Evolutionary conservation across 805 yeast genomes (phyloP).

Genomic region (Jamesozyma lodderae): DNA sequence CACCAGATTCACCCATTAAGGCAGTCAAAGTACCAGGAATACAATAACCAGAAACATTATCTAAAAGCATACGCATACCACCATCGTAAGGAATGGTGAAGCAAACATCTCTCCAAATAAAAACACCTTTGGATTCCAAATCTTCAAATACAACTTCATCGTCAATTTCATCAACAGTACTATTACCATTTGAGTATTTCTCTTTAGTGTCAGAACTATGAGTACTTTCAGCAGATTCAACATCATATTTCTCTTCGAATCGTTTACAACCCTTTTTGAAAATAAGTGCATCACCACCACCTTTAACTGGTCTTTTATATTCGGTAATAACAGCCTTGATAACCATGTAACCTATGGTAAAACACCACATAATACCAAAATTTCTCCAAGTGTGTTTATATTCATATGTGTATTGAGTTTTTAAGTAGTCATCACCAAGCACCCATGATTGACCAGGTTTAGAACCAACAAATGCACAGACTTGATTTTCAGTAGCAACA

Average conservation of each 20-base stretch:
- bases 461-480: slow-evolving; percentile 59
- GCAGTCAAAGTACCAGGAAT: slow-evolving; percentile 72
- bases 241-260: slow-evolving; percentile 9
- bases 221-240: slow-evolving; percentile 13
- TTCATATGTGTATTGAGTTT: slow-evolving; percentile 39
- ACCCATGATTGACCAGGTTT: slow-evolving; percentile 44
- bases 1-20: slow-evolving; percentile 65
- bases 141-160: slow-evolving; percentile 10
- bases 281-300: slow-evolving; percentile 36
- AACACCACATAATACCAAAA: slow-evolving; percentile 57
- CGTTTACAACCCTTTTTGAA: slow-evolving; percentile 42
- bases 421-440: slow-evolving; percentile 51
- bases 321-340: slow-evolving; percentile 21
- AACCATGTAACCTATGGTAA: slow-evolving; percentile 17
- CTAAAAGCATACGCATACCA: slow-evolving; percentile 46
- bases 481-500: slow-evolving; percentile 30
- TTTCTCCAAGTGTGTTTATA: slow-evolving; percentile 72
- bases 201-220: slow-evolving; percentile 9
- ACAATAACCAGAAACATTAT: slow-evolving; percentile 64
- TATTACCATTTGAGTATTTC: slow-evolving; percentile 5
- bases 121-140: slow-evolving; percentile 36
- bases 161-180: slow-evolving; percentile 3
- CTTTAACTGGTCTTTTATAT: slow-evolving; percentile 17
- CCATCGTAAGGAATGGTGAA: slow-evolving; percentile 53
- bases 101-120: slow-evolving; percentile 65